Percentiles rank a stretch among this genome's conserved stretches.
These are phyloP conservation scores for Penicillium cataractarum DNA, from an alignment of 495 filamentous ascomycete species.

Conservation along the genomic window DNA sequence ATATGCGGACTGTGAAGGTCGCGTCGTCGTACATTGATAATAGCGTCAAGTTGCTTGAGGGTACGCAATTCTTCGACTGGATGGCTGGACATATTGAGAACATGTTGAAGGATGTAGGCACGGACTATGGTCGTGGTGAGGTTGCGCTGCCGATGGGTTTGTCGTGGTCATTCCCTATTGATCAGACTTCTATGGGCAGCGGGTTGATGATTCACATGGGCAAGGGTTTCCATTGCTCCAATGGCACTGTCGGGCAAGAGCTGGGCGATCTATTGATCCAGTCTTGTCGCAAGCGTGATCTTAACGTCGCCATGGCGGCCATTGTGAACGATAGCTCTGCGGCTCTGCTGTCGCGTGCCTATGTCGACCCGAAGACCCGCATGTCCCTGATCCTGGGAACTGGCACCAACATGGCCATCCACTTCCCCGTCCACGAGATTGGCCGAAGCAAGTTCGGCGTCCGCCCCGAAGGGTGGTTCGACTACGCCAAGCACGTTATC, in stretches of 20 bases:
- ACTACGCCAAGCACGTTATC: conserved; percentile 63
- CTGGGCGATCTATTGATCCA: conserved; percentile 60
- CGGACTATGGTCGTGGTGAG: conserved; percentile 41
- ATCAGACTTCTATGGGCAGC: conserved; percentile 62
- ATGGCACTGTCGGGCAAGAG: conserved; percentile 60
- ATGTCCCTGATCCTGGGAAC: conserved; percentile 86
- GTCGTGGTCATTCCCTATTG: conserved; percentile 72
- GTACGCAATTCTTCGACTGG: conserved; percentile 68
- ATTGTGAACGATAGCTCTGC: conserved; percentile 87
- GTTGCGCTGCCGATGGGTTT: conserved; percentile 59
- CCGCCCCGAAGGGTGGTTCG: conserved; percentile 46
- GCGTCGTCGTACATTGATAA: conserved; percentile 58
- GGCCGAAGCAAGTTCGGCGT: conserved; percentile 62
- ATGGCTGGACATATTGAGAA: conserved; percentile 65
- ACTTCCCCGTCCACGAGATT: conserved; percentile 65
- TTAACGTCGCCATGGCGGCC: conserved; percentile 62
- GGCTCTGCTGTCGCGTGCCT: conserved; percentile 77
- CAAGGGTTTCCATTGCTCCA: conserved; percentile 65
- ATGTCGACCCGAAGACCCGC: conserved; percentile 61
- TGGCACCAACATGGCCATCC: conserved; percentile 82
- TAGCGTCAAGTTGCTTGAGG: conserved; percentile 54
- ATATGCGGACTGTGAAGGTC: conserved; percentile 55
- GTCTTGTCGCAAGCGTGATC: conserved; percentile 54
- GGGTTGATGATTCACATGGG: conserved; percentile 66
- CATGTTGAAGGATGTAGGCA: conserved; percentile 47